phyloP scores from a whole-genome alignment of 2,329 filamentous ascomycete genomes.

The Colletotrichum eleusines region DNA sequence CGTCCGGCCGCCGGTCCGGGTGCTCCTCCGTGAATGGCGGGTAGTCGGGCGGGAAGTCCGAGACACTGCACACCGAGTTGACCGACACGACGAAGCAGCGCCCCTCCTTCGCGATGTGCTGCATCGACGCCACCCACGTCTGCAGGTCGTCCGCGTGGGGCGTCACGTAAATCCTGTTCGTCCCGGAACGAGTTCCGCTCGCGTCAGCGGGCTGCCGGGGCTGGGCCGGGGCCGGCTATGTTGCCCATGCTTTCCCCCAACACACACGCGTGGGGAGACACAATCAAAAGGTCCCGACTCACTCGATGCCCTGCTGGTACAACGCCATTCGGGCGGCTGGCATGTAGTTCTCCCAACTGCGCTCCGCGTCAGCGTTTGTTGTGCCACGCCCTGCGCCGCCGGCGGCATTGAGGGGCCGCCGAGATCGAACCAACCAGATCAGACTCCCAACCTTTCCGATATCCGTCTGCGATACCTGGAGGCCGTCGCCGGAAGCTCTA shows the following conservation, averaged over 20 bases:
- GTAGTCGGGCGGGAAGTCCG: conserved; percentile 56
- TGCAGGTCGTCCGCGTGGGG: conserved; percentile 50
- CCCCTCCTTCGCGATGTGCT: conserved; percentile 60
- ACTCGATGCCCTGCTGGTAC: conserved; percentile 58
- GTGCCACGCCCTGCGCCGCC: not conserved
- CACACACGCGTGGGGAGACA: too few species aligned
- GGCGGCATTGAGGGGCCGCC: too few species aligned
- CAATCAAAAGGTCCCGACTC: too few species aligned
- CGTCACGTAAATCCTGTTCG: conserved; percentile 49
- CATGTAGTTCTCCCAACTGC: conserved; percentile 59
- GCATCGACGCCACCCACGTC: conserved; percentile 56
- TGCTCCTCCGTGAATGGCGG: conserved; percentile 55
- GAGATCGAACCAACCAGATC: conserved; percentile 50
- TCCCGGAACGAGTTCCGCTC: not conserved
- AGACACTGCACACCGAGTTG: conserved; percentile 56
- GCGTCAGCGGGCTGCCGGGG: not conserved
- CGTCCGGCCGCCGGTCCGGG: conserved; percentile 54
- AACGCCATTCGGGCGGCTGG: conserved; percentile 55
- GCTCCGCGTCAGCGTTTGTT: conserved; percentile 7
- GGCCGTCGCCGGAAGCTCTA: conserved; percentile 54
- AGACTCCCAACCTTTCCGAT: conserved; percentile 56
- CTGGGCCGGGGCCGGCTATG: too few species aligned
- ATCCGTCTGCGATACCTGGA: conserved; percentile 54
- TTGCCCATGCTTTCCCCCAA: not conserved
- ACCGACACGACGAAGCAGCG: conserved; percentile 57